Percentiles rank a stretch among this genome's conserved stretches.
Conservation (phyloP, 2,329 filamentous ascomycete species). For the Pyricularia grisea region DNA sequence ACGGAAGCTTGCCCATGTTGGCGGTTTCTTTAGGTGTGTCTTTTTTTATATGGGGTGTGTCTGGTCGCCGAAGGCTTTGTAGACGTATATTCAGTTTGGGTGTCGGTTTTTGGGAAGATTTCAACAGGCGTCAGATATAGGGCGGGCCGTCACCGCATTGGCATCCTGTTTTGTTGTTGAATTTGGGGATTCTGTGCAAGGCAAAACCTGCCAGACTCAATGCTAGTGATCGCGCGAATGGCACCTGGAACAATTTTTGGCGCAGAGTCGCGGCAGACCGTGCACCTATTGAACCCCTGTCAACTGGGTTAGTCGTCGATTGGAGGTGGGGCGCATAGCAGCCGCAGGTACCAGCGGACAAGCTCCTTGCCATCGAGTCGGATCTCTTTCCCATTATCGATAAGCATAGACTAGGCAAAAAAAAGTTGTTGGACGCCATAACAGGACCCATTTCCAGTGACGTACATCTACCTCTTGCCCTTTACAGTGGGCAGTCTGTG, state of each 20-base stretch:
- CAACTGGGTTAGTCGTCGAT: background rate
- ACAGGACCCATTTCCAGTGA: background rate
- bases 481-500: background rate
- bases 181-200: background rate
- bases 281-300: background rate
- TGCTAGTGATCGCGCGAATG: background rate
- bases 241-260: background rate
- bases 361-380: background rate
- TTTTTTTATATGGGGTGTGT: background rate
- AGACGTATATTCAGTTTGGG: too few species aligned
- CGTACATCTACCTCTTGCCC: background rate
- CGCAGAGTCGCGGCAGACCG: background rate
- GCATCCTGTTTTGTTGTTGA: background rate
- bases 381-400: background rate
- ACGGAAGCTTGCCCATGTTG: slow-evolving; percentile 16
- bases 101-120: too few species aligned
- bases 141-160: background rate
- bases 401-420: background rate
- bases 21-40: background rate
- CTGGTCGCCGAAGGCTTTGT: too few species aligned
- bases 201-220: background rate
- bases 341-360: background rate
- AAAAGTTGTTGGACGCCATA: background rate
- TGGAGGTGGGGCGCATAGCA: background rate
- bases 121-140: background rate